Evolutionary conservation across 2,329 filamentous ascomycete genomes (phyloP).

Genomic region (Sclerotinia glacialis): DNA sequence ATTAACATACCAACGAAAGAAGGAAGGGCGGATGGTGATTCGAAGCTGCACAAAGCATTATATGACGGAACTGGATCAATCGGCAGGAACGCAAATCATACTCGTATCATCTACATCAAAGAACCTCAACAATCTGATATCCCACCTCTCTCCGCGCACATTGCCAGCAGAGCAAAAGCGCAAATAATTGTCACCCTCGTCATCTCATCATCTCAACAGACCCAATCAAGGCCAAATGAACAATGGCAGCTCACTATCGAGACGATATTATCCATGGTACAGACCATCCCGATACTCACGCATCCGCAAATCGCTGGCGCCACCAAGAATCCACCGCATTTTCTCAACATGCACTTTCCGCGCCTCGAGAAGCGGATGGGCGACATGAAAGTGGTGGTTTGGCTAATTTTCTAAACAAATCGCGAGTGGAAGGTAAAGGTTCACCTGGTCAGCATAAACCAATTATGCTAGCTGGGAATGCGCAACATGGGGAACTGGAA

Average conservation of each 20-base stretch:
- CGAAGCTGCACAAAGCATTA: background rate
- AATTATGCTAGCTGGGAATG: conserved; percentile 42
- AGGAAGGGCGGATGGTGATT: background rate
- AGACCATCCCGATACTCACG: conserved; percentile 49
- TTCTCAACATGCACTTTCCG: conserved; percentile 37
- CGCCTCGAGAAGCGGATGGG: conserved; percentile 45
- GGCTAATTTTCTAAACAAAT: conserved; percentile 54
- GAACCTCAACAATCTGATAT: background rate
- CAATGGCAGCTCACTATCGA: conserved; percentile 31
- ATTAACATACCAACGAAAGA: background rate
- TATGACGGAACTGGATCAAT: background rate
- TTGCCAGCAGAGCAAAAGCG: background rate
- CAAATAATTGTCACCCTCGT: background rate
- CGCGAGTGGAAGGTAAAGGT: conserved; percentile 44
- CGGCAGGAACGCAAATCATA: background rate
- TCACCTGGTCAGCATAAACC: conserved; percentile 44
- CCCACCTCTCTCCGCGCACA: background rate
- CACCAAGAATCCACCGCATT: conserved; percentile 62
- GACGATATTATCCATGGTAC: conserved; percentile 33
- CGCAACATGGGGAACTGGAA: conserved; percentile 22
- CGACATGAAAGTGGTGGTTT: conserved; percentile 50
- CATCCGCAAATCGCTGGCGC: conserved; percentile 58
- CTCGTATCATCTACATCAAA: background rate
- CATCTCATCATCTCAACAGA: too few species aligned
- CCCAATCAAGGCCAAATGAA: background rate